These are phyloP conservation scores for Apiospora hydei DNA, from an alignment of 2,329 filamentous ascomycete genomes.

Conservation along the genomic window DNA sequence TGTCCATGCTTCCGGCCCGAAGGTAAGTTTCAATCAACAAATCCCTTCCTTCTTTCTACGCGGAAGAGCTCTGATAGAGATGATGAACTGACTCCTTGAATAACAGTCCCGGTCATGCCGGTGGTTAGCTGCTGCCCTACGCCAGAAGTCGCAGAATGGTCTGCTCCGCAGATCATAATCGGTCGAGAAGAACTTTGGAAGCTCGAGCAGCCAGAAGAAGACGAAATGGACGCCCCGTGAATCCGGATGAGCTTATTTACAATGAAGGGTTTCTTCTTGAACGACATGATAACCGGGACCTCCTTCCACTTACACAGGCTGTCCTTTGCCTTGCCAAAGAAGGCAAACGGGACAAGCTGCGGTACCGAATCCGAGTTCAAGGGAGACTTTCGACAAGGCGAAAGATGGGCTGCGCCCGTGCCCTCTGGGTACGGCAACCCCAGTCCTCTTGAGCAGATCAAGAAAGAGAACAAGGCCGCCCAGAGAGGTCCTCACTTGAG, in stretches of 20 bases:
- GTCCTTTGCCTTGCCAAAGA: constrained; percentile 45
- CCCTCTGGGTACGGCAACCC: too few relatives aligned
- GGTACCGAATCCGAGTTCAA: too few relatives aligned
- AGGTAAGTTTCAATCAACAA: background rate
- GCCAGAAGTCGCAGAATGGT: too few relatives aligned
- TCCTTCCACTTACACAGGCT: constrained; percentile 44
- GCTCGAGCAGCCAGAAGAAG: too few relatives aligned
- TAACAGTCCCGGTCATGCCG: background rate
- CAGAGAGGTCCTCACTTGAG: constrained; percentile 64
- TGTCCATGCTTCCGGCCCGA: background rate
- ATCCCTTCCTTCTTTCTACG: background rate
- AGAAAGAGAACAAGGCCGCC: constrained; percentile 68
- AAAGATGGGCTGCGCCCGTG: too few relatives aligned
- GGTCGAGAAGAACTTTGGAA: too few relatives aligned
- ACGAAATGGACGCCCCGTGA: constrained; percentile 39
- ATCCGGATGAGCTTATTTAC: constrained; percentile 53
- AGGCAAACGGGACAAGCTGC: too few relatives aligned
- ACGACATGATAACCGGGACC: constrained; percentile 52
- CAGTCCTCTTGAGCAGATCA: constrained; percentile 67
- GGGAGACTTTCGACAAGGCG: too few relatives aligned
- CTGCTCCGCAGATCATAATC: too few relatives aligned
- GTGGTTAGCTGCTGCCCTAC: background rate
- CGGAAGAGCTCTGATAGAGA: background rate
- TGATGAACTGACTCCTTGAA: background rate
- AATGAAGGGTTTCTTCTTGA: constrained; percentile 63